Evolutionary conservation across 2,329 filamentous ascomycete species (phyloP).

Genomic region (Pseudogymnoascus sp.): DNA sequence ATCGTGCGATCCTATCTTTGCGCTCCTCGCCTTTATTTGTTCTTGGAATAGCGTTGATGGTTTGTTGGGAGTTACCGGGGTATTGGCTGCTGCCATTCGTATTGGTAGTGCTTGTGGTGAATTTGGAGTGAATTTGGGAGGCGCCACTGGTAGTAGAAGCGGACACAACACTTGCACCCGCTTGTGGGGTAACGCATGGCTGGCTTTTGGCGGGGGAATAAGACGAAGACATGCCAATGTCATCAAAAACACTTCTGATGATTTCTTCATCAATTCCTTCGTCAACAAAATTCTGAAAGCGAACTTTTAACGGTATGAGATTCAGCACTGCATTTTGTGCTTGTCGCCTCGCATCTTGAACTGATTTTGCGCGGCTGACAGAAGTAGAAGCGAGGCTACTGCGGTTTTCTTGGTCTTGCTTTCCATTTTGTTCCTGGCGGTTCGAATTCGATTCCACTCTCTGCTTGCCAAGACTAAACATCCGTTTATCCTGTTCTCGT

Average conservation of each 20-base stretch:
- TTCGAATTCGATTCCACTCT: neutral
- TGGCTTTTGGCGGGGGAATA: neutral
- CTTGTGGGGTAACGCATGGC: neutral
- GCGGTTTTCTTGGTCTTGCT: neutral
- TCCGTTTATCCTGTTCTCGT: neutral
- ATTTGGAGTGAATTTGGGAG: conserved; percentile 1
- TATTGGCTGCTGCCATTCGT: neutral
- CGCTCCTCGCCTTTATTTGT: conserved; percentile 45
- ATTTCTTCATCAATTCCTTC: conserved; percentile 61
- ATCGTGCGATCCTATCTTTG: conserved; percentile 67
- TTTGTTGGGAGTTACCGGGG: neutral
- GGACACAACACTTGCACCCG: neutral
- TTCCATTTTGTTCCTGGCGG: neutral
- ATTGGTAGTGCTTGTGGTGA: neutral
- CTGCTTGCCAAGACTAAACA: neutral
- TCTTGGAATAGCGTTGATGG: neutral
- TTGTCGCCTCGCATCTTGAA: conserved; percentile 33
- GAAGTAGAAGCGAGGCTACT: neutral
- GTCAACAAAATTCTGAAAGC: conserved; percentile 62
- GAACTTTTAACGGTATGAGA: conserved; percentile 57
- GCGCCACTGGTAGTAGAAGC: neutral
- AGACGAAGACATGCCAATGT: conserved; percentile 47
- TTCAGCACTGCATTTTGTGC: conserved; percentile 61
- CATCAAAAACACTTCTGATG: conserved; percentile 56
- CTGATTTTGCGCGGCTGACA: neutral